Evolutionary conservation across 1,284 basidiomycete genomes (phyloP).

Genomic region (Rhodofomes roseus): DNA sequence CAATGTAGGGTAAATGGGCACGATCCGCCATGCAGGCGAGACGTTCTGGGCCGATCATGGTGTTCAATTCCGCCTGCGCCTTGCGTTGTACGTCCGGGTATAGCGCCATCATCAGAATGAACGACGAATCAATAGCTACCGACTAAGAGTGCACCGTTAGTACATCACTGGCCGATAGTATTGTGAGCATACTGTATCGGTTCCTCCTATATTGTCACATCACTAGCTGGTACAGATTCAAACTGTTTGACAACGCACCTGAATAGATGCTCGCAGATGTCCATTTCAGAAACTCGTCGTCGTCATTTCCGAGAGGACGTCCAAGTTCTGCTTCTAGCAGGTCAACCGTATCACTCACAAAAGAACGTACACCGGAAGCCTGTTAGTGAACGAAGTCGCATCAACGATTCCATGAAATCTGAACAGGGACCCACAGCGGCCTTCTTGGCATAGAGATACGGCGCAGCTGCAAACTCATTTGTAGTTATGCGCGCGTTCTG

Average conservation of each 20-base stretch:
- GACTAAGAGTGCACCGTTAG: neutral
- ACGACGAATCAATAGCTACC: neutral
- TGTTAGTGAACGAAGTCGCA: neutral
- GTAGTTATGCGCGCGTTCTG: neutral
- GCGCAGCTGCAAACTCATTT: slow-evolving; percentile 1
- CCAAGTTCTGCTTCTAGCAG: neutral
- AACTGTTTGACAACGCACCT: neutral
- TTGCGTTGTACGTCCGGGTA: slow-evolving; percentile 28
- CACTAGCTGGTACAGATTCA: too few relatives aligned
- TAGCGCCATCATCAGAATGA: slow-evolving; percentile 26
- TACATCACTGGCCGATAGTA: too few relatives aligned
- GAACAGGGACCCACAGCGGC: neutral
- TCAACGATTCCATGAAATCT: neutral
- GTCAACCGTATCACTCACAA: neutral
- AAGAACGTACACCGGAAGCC: neutral
- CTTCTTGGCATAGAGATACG: neutral
- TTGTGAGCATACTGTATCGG: neutral
- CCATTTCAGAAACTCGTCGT: slow-evolving; percentile 6
- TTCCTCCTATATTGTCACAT: too few relatives aligned
- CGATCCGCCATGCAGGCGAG: slow-evolving; percentile 23
- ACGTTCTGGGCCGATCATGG: slow-evolving; percentile 19
- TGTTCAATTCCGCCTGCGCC: slow-evolving; percentile 25
- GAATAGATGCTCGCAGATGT: slow-evolving; percentile 5
- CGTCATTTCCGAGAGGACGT: neutral
- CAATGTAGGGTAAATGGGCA: slow-evolving; percentile 21